Conservation (phyloP, 345 rosid genomes). For the Sisymbrium altissimum region DNA sequence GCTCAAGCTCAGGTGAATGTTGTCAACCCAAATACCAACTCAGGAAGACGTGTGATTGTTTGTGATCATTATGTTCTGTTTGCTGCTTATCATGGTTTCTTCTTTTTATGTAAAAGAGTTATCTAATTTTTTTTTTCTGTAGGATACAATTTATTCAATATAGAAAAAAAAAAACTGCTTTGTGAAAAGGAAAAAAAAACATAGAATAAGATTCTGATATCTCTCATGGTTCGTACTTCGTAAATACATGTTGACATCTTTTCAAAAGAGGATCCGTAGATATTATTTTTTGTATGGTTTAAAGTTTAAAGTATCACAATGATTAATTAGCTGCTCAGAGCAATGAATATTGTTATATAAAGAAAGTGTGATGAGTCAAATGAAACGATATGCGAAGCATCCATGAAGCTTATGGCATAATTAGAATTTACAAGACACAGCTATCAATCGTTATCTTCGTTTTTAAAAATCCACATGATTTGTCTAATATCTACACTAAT, state of each 20-base stretch:
- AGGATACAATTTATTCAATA: neutral
- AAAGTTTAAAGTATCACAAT: neutral
- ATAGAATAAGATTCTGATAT: neutral
- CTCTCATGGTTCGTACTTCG: neutral
- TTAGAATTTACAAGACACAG: constrained; percentile 10
- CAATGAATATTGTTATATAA: neutral
- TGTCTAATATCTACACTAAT: neutral
- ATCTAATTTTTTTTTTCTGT: neutral
- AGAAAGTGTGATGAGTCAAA: neutral
- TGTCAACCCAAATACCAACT: neutral
- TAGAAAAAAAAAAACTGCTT: neutral
- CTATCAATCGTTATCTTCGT: constrained; percentile 22
- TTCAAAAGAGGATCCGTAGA: neutral
- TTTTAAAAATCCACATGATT: constrained; percentile 20
- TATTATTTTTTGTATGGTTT: neutral
- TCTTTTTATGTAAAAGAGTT: neutral
- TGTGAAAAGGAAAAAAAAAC: neutral
- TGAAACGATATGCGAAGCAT: constrained; percentile 16
- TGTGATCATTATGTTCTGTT: neutral
- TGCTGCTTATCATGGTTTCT: neutral
- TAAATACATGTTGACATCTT: no score
- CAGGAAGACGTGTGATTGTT: neutral
- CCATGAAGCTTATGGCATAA: constrained; percentile 5
- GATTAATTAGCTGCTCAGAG: neutral
- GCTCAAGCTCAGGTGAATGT: neutral